These are phyloP conservation scores for Rhizopus sp. DNA, from an alignment of 371 early-diverging fungal species.

Conservation along the genomic window DNA sequence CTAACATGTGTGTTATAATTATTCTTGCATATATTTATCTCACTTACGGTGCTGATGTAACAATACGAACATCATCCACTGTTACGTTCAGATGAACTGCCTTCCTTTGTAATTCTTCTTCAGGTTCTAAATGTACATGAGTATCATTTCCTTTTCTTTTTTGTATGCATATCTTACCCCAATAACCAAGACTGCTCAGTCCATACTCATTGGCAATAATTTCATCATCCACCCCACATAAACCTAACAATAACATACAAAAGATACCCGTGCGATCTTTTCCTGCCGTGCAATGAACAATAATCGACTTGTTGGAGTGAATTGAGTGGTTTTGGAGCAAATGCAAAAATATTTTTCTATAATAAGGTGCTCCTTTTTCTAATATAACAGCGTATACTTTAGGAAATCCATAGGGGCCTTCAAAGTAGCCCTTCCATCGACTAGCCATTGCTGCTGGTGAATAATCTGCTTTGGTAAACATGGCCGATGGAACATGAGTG, in stretches of 20 bases:
- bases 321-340: slow-evolving; percentile 51
- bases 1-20: slow-evolving; percentile 11
- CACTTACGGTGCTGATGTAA: slow-evolving; percentile 53
- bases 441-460: slow-evolving; percentile 62
- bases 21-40: not conserved
- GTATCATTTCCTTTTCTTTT: not conserved
- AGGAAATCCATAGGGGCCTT: slow-evolving; percentile 59
- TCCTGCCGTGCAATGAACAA: slow-evolving; percentile 89
- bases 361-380: slow-evolving; percentile 51
- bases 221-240: slow-evolving; percentile 74
- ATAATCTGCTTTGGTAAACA: slow-evolving; percentile 61
- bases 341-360: slow-evolving; percentile 54
- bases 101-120: slow-evolving; percentile 37
- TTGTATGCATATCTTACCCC: slow-evolving; percentile 33
- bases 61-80: slow-evolving; percentile 42
- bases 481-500: slow-evolving; percentile 52
- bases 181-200: slow-evolving; percentile 52
- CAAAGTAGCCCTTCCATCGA: slow-evolving; percentile 62
- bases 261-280: slow-evolving; percentile 90
- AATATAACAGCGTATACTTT: slow-evolving; percentile 60
- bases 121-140: slow-evolving; percentile 28
- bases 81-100: slow-evolving; percentile 35
- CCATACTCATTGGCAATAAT: slow-evolving; percentile 81
- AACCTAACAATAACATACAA: slow-evolving; percentile 68
- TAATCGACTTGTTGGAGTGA: slow-evolving; percentile 55